phyloP scores from a whole-genome alignment of 306 rosid species.

The Lithocarpus polystachyus region DNA sequence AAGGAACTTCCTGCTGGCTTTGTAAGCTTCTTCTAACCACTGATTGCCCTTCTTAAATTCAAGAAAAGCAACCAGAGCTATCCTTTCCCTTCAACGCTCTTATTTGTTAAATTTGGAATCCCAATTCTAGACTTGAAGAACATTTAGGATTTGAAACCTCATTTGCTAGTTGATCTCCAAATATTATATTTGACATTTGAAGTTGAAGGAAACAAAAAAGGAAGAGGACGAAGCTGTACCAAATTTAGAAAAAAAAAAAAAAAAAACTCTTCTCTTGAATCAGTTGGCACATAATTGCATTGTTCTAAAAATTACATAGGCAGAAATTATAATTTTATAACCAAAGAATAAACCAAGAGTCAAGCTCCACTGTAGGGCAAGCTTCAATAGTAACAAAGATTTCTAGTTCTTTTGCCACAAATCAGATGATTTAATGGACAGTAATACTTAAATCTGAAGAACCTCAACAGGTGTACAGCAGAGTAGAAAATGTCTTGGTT shows the following conservation, averaged over 20 bases:
- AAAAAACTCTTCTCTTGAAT: background rate
- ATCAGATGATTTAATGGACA: background rate
- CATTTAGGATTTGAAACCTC: background rate
- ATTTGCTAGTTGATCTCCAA: background rate
- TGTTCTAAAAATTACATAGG: background rate
- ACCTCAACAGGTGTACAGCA: background rate
- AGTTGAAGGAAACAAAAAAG: background rate
- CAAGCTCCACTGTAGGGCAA: background rate
- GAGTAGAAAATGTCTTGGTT: background rate
- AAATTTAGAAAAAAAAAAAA: background rate
- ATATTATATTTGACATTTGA: background rate
- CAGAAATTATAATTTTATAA: background rate
- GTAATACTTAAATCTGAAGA: background rate
- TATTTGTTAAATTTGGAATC: too few relatives aligned
- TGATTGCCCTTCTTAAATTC: too few relatives aligned
- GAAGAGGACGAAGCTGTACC: background rate
- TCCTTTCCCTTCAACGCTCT: too few relatives aligned
- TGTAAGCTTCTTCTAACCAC: too few relatives aligned
- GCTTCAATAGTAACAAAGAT: background rate
- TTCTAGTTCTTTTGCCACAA: background rate
- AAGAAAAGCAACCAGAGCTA: too few relatives aligned
- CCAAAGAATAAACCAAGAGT: background rate
- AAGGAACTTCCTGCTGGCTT: too few relatives aligned
- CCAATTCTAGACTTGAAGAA: too few relatives aligned
- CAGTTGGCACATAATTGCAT: background rate